Percentiles rank a stretch among this genome's conserved stretches.
phyloP scores from a whole-genome alignment of 1,284 basidiomycete species.

The Rhodotorula sp. region DNA sequence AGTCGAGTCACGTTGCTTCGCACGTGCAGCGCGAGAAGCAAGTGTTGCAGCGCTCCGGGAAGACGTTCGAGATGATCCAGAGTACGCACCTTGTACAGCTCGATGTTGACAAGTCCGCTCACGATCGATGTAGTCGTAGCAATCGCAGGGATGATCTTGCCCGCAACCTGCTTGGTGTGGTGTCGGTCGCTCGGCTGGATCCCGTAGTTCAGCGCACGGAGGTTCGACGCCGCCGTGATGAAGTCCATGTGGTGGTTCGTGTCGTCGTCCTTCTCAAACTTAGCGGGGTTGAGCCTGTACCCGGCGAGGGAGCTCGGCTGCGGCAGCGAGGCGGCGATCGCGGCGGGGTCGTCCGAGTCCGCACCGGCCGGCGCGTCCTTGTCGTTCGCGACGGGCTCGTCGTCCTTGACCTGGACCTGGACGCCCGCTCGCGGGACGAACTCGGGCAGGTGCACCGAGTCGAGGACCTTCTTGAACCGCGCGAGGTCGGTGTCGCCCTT shows the following conservation, averaged over 20 bases:
- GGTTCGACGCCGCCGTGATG: conserved; percentile 96
- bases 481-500: conserved; percentile 81
- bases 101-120: conserved; percentile 88
- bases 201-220: conserved; percentile 93
- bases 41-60: background rate
- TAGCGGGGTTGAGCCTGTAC: conserved; percentile 89
- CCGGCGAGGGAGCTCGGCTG: conserved; percentile 86
- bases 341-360: conserved; percentile 61
- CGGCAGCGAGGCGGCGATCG: conserved; percentile 71
- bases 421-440: conserved; percentile 91
- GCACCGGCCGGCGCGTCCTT: conserved; percentile 11
- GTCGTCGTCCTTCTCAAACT: conserved; percentile 99
- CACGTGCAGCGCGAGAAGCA: too few relatives aligned
- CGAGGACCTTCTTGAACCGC: conserved; percentile 80
- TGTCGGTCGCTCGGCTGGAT: conserved; percentile 88
- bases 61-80: background rate
- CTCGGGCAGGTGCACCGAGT: conserved; percentile 84
- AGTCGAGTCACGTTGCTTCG: too few relatives aligned
- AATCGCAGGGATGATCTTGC: conserved; percentile 99
- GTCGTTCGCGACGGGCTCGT: conserved; percentile 64
- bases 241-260: conserved; percentile 98
- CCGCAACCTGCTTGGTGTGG: conserved; percentile 94
- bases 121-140: conserved; percentile 86
- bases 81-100: conserved; percentile 83
- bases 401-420: conserved; percentile 93